phyloP scores from a whole-genome alignment of 345 rosid species.

The Microcos paniculata region DNA sequence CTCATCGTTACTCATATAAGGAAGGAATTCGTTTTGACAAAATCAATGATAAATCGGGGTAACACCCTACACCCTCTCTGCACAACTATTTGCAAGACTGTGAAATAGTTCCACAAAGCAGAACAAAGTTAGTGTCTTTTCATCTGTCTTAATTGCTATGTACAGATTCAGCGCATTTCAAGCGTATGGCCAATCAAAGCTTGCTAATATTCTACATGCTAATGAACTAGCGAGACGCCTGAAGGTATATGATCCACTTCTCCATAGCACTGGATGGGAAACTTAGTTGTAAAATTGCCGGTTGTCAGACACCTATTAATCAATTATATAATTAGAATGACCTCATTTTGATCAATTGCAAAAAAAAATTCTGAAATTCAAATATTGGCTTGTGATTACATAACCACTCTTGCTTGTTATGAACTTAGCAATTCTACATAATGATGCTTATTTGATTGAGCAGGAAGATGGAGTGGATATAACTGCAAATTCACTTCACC shows the following conservation, averaged over 20 bases:
- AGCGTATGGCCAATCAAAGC: slow-evolving; percentile 80
- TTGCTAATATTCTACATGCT: slow-evolving; percentile 77
- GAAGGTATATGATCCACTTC: slow-evolving; percentile 46
- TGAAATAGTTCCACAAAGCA: background rate
- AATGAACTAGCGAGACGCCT: slow-evolving; percentile 71
- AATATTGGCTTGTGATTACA: background rate
- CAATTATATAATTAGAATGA: background rate
- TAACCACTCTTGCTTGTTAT: background rate
- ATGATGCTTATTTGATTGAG: slow-evolving; percentile 10
- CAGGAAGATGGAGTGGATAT: slow-evolving; percentile 53
- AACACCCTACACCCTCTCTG: slow-evolving; percentile 11
- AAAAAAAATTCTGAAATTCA: background rate
- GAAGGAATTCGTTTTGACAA: slow-evolving; percentile 66
- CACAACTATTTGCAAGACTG: background rate
- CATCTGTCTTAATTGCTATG: background rate
- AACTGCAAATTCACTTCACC: slow-evolving; percentile 61
- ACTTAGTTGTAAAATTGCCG: background rate
- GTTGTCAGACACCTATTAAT: background rate
- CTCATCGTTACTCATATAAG: slow-evolving; percentile 48
- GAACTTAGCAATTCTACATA: background rate
- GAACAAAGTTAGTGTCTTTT: background rate
- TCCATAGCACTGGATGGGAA: background rate
- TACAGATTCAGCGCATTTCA: slow-evolving; percentile 48
- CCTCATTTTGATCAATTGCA: background rate
- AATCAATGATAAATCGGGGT: slow-evolving; percentile 65